These are phyloP conservation scores for Cytospora leucostoma DNA, from an alignment of 2,329 filamentous ascomycete species.

Conservation along the genomic window DNA sequence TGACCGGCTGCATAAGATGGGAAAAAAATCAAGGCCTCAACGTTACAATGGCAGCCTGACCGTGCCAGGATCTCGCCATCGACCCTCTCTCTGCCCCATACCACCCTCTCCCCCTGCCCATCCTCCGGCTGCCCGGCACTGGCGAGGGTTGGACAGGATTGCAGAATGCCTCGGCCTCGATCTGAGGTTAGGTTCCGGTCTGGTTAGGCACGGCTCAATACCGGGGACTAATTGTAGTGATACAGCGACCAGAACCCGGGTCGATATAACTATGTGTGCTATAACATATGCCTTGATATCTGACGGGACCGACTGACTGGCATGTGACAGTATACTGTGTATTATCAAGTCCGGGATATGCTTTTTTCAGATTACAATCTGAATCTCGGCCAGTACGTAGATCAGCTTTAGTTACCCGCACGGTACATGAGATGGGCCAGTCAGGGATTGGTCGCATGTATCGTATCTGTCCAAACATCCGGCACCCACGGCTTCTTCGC, in stretches of 20 bases:
- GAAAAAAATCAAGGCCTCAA: not conserved
- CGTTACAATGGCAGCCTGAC: not conserved
- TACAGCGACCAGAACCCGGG: not conserved
- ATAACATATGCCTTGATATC: not conserved
- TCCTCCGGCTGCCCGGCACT: not conserved
- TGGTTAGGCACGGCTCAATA: not conserved
- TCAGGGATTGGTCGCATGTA: too few relatives aligned
- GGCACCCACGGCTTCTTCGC: too few relatives aligned
- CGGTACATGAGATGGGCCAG: not conserved
- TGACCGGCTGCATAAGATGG: not conserved
- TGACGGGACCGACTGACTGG: not conserved
- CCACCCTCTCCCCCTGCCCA: too few relatives aligned
- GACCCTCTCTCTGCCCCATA: too few relatives aligned
- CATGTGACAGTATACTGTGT: not conserved
- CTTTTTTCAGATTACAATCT: not conserved
- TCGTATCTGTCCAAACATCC: too few relatives aligned
- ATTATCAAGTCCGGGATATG: not conserved
- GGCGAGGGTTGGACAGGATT: not conserved
- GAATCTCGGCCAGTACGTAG: constrained; percentile 6
- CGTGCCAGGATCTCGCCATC: not conserved
- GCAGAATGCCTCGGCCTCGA: not conserved
- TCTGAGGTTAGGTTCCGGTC: not conserved
- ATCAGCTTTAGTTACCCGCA: constrained; percentile 6
- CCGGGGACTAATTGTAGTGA: not conserved
- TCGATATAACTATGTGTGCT: not conserved